Conservation (phyloP, 1,284 basidiomycete genomes). For the Pholiota adiposa region DNA sequence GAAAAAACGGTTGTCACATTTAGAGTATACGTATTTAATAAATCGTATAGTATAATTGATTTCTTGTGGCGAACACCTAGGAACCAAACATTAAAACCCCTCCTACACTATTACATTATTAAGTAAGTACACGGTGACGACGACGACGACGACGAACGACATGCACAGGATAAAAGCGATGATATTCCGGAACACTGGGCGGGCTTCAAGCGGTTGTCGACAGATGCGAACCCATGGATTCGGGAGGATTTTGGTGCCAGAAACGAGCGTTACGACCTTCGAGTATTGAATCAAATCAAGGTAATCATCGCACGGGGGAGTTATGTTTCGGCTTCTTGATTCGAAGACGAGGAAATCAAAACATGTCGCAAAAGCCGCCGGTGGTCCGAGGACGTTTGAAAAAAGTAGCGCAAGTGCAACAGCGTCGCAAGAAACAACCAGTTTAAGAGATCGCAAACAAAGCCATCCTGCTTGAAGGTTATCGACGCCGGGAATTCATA, state of each 20-base stretch:
- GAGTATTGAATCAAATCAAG: not conserved
- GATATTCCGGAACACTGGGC: not conserved
- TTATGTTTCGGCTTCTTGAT: not conserved
- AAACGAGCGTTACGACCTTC: not conserved
- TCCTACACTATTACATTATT: no score
- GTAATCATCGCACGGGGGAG: not conserved
- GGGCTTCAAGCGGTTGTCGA: not conserved
- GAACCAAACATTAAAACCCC: not conserved
- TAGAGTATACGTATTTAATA: not conserved
- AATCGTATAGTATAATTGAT: not conserved
- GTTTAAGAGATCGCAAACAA: no score
- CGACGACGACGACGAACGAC: not conserved
- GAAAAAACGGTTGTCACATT: conserved; percentile 7
- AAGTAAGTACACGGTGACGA: not conserved
- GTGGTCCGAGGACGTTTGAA: not conserved
- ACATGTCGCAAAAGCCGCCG: not conserved
- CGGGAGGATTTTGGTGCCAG: not conserved
- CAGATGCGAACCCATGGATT: not conserved
- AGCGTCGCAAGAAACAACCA: no score
- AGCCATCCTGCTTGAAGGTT: no score
- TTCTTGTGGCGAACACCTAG: no score
- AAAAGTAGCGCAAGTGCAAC: no score
- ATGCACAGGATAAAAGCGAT: not conserved
- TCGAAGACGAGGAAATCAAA: not conserved
- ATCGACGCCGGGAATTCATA: not conserved